Conservation (phyloP, 495 filamentous ascomycete species). For the Letharia columbiana region DNA sequence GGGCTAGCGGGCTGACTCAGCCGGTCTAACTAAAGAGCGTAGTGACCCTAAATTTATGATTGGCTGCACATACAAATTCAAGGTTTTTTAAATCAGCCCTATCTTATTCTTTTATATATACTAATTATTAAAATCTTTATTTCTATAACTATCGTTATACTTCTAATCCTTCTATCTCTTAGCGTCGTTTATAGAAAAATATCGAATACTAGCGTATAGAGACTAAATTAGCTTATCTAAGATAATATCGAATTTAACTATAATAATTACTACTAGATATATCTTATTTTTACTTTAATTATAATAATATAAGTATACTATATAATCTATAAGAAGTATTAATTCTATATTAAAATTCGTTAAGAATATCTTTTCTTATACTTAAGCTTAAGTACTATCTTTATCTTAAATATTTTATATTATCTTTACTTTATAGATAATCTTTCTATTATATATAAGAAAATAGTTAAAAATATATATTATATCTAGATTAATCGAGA, state of each 20-base stretch:
- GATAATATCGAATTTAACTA: not conserved
- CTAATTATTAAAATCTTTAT: constrained; percentile 10
- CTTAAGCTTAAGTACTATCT: not conserved
- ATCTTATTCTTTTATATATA: too few species aligned
- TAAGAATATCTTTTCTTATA: not conserved
- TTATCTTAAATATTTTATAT: constrained; percentile 4
- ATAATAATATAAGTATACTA: constrained; percentile 5
- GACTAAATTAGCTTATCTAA: constrained; percentile 6
- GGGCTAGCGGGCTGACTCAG: too few species aligned
- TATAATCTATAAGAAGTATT: constrained; percentile 4
- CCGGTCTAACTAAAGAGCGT: too few species aligned
- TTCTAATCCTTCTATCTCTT: constrained; percentile 7
- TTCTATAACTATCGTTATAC: not conserved
- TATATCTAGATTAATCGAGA: constrained; percentile 15
- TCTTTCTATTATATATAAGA: constrained; percentile 5
- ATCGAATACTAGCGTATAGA: not conserved
- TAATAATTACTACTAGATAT: constrained; percentile 8
- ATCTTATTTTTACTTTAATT: constrained; percentile 5
- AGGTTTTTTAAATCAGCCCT: too few species aligned
- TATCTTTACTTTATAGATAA: not conserved
- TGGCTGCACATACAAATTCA: too few species aligned
- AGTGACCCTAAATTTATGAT: too few species aligned
- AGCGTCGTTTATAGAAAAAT: constrained; percentile 1
- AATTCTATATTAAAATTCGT: constrained; percentile 1
- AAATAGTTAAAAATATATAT: not conserved